Percentiles rank a stretch among this genome's conserved stretches.
phyloP scores from a whole-genome alignment of 169 alveolate species.

The Sarcocystis neurona region DNA sequence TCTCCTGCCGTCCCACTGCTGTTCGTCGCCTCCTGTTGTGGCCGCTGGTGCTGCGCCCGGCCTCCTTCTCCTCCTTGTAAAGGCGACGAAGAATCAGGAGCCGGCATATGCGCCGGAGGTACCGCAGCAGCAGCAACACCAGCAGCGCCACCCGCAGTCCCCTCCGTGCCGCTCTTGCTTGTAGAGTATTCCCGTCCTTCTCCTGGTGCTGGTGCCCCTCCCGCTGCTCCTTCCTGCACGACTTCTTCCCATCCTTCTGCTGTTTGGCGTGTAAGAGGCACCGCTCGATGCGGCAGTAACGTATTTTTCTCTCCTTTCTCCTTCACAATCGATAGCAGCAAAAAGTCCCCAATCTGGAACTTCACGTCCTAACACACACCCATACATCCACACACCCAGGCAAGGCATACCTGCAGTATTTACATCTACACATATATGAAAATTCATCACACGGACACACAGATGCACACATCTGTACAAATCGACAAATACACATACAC shows the following conservation, averaged over 20 bases:
- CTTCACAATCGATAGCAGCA: slow-evolving; percentile 47
- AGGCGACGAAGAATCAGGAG: neutral
- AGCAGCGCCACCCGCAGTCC: neutral
- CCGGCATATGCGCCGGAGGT: neutral
- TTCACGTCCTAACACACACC: slow-evolving; percentile 34
- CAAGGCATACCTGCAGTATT: too few relatives aligned
- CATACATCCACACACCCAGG: too few relatives aligned
- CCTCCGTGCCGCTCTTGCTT: neutral
- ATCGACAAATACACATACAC: too few relatives aligned
- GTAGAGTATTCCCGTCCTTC: neutral
- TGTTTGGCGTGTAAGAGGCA: neutral
- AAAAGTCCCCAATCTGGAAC: slow-evolving; percentile 62
- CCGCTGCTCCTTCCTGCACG: neutral
- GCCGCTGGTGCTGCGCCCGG: too few relatives aligned
- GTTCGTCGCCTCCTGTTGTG: too few relatives aligned
- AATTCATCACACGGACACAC: too few relatives aligned
- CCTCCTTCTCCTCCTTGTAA: too few relatives aligned
- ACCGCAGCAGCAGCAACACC: neutral
- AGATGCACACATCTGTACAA: too few relatives aligned
- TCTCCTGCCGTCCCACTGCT: neutral
- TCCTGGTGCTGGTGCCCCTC: neutral
- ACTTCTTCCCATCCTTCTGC: slow-evolving; percentile 33
- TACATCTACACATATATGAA: too few relatives aligned
- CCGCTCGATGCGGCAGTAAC: slow-evolving; percentile 2
- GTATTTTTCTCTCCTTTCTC: neutral